phyloP scores from a whole-genome alignment of 768 basidiomycete species.

The Mycena metata region DNA sequence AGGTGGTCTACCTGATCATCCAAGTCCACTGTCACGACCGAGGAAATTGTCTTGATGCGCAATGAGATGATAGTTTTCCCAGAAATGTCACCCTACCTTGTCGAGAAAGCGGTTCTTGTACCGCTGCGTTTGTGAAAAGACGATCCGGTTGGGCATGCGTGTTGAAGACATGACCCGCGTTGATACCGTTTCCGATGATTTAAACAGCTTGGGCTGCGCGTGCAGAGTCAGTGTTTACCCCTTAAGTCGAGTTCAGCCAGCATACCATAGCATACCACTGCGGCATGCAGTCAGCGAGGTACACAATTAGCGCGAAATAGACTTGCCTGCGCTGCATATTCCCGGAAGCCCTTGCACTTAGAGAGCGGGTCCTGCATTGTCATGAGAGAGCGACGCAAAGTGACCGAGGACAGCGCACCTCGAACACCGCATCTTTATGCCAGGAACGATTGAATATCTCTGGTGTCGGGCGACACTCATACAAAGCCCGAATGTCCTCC shows the following conservation, averaged over 20 bases:
- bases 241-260: not conserved
- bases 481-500: constrained; percentile 71
- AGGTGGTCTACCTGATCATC: constrained; percentile 67
- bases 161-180: constrained; percentile 73
- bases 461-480: constrained; percentile 63
- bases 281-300: constrained; percentile 33
- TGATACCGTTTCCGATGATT: constrained; percentile 63
- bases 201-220: constrained; percentile 66
- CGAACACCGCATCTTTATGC: constrained; percentile 67
- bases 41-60: constrained; percentile 64
- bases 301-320: not conserved
- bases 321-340: constrained; percentile 70
- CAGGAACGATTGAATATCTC: constrained; percentile 69
- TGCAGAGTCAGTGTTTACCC: constrained; percentile 15
- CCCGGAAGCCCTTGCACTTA: constrained; percentile 61
- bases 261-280: constrained; percentile 55
- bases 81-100: constrained; percentile 58
- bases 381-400: not conserved
- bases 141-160: constrained; percentile 67
- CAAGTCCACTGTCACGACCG: constrained; percentile 72
- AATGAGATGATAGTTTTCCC: not conserved
- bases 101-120: constrained; percentile 68
- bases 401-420: constrained; percentile 51
- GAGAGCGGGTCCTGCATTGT: constrained; percentile 61
- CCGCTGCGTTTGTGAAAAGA: constrained; percentile 71